Conservation (phyloP, 371 early-diverging fungal genomes). For the Mucor circinelloides region DNA sequence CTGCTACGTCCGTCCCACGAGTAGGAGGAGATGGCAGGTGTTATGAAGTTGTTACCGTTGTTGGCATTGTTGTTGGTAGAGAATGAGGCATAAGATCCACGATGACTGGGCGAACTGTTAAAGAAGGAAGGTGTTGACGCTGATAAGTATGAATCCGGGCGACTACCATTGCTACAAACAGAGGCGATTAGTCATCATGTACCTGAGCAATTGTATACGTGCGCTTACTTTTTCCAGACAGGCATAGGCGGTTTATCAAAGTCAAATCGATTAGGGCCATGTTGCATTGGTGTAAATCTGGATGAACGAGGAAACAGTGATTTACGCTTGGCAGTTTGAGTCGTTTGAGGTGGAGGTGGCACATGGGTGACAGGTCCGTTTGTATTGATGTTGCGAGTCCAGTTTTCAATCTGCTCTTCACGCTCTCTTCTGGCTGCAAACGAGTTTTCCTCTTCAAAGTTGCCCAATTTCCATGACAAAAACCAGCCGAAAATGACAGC, state of each 20-base stretch:
- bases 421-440: conserved; percentile 59
- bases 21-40: conserved; percentile 12
- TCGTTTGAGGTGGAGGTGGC: conserved; percentile 9
- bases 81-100: conserved; percentile 14
- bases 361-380: conserved; percentile 25
- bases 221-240: conserved; percentile 40
- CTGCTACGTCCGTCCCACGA: conserved; percentile 26
- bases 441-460: conserved; percentile 48
- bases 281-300: conserved; percentile 43
- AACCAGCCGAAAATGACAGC: conserved; percentile 81
- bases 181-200: neutral
- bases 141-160: conserved; percentile 13
- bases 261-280: conserved; percentile 43
- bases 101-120: conserved; percentile 1
- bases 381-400: conserved; percentile 56
- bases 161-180: conserved; percentile 1
- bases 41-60: neutral
- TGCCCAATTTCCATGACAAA: conserved; percentile 64
- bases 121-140: conserved; percentile 5
- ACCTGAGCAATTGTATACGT: no score
- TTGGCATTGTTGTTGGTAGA: neutral
- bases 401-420: conserved; percentile 60
- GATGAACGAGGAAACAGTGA: conserved; percentile 39
- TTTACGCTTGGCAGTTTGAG: conserved; percentile 22
- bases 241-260: conserved; percentile 35